These are phyloP conservation scores for Aureobasidium pullulans DNA, from an alignment of 2,329 filamentous ascomycete genomes.

Conservation along the genomic window DNA sequence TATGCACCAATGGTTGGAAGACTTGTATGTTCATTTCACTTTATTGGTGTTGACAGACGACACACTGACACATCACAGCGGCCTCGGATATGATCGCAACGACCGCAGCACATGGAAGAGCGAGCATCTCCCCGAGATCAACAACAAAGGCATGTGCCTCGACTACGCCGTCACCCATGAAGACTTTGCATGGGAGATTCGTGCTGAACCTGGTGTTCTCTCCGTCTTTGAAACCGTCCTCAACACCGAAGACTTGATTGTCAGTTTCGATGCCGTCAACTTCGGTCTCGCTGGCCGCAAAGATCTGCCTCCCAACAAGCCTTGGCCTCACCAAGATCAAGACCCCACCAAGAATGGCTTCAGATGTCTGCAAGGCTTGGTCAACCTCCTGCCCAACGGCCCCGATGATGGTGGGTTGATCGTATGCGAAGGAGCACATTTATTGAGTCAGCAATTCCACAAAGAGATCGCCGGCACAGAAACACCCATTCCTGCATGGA, in stretches of 20 bases:
- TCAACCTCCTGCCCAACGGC: constrained; percentile 36
- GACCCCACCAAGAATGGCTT: constrained; percentile 40
- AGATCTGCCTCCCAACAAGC: constrained; percentile 20
- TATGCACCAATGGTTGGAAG: constrained; percentile 27
- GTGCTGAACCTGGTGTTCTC: constrained; percentile 33
- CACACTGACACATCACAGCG: neutral
- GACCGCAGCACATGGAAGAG: constrained; percentile 30
- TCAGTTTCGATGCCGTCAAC: constrained; percentile 34
- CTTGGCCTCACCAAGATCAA: constrained; percentile 35
- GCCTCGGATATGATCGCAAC: constrained; percentile 20
- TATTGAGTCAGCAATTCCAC: constrained; percentile 28
- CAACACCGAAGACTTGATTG: constrained; percentile 31
- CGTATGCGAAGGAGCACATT: constrained; percentile 28
- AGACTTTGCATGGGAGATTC: constrained; percentile 34
- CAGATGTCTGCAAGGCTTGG: constrained; percentile 45
- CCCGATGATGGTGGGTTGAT: constrained; percentile 32
- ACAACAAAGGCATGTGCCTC: constrained; percentile 26
- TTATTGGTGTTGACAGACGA: too few species aligned
- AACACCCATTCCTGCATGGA: constrained; percentile 24
- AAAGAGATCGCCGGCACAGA: constrained; percentile 14
- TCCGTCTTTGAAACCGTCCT: constrained; percentile 30
- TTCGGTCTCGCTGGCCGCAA: constrained; percentile 31
- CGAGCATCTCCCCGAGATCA: constrained; percentile 32
- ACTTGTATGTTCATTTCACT: constrained; percentile 18
- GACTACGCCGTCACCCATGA: constrained; percentile 33